Base-by-base conservation (phyloP, 805 yeast genomes). In the Peterozyma toletana region DNA sequence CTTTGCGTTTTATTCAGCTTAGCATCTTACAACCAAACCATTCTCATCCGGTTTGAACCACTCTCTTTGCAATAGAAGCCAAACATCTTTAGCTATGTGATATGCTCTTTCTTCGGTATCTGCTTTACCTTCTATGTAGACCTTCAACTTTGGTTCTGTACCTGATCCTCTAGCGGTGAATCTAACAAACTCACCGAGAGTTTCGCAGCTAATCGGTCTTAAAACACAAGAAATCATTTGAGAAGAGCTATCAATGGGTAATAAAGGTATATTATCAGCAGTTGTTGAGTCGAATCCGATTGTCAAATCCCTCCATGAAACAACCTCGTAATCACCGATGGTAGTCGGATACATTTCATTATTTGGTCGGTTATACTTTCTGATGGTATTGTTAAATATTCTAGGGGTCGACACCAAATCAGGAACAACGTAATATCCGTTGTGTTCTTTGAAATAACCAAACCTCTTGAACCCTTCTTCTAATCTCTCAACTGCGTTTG, bases 131-230 rank as follows among this genome's bases (percentile, higher is more conserved):
- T 91, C 99, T 31, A 91, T 81, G 63, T 91, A 91, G 1, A 91
- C 86, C 60, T 91, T 91, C 50, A 91, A 68, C 59, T 91, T 91
- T 2, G 97, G 97, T 60, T 91, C 99, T 0, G 99, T 91, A 10
- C 99, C 99, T 3, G 96, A 87, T 0, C 97, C 97, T 42, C 99
- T 73, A 40, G 86, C 80, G 0, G 98, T 90, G 56, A 90, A 81
- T 33, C 95, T 65, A 2, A 87, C 79, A 16, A 50, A 50, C 36
- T 68, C 75, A 10, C 33, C 47, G 7, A 21, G 4, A 5, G 27
- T 7, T 10, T 43, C 48, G 5, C 41, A 37, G 1, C 37, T 50
- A 2, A 54, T 60, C 2, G 59, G 53, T 27, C 48, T 50, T 17
- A 87, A 63, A 18, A 62, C 60, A 1, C 74, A 82, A 0, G 96